These are phyloP conservation scores for Phyllosticta citrichinensis DNA, from an alignment of 2,329 filamentous ascomycete species.

Conservation along the genomic window DNA sequence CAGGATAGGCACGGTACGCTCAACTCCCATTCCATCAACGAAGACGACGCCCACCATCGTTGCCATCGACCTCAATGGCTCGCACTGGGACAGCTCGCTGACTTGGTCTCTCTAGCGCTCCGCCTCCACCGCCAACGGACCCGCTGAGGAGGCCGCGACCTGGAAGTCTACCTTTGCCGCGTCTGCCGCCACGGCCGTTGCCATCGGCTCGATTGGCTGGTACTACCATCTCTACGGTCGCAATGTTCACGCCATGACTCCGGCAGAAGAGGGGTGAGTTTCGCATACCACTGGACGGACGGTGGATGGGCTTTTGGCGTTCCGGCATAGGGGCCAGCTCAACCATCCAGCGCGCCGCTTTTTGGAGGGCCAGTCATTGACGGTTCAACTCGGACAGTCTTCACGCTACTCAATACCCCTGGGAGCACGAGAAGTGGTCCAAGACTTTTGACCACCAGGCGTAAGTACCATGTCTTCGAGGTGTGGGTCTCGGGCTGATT, in stretches of 20 bases:
- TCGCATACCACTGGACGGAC: constrained; percentile 4
- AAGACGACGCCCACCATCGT: constrained; percentile 17
- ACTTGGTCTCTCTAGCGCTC: constrained; percentile 38
- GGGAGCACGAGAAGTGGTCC: constrained; percentile 83
- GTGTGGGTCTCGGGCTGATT: background rate
- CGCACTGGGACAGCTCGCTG: constrained; percentile 16
- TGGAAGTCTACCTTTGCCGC: constrained; percentile 80
- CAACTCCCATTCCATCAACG: constrained; percentile 19
- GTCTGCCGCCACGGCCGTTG: constrained; percentile 74
- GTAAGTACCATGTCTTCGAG: constrained; percentile 47
- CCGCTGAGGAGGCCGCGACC: constrained; percentile 62
- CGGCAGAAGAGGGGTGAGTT: constrained; percentile 95
- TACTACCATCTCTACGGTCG: constrained; percentile 95
- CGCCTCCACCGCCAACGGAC: constrained; percentile 59
- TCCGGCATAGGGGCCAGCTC: background rate
- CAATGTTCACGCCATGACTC: constrained; percentile 78
- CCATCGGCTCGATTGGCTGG: constrained; percentile 85
- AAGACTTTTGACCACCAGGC: constrained; percentile 97
- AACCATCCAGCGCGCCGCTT: background rate
- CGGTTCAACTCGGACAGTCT: constrained; percentile 51
- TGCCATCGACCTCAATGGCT: constrained; percentile 9
- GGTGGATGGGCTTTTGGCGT: background rate
- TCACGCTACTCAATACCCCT: constrained; percentile 84
- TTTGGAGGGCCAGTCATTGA: constrained; percentile 19
- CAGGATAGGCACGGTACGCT: constrained; percentile 38